These are phyloP conservation scores for Citrullus colocynthis DNA, from an alignment of 306 rosid genomes.

Conservation along the genomic window DNA sequence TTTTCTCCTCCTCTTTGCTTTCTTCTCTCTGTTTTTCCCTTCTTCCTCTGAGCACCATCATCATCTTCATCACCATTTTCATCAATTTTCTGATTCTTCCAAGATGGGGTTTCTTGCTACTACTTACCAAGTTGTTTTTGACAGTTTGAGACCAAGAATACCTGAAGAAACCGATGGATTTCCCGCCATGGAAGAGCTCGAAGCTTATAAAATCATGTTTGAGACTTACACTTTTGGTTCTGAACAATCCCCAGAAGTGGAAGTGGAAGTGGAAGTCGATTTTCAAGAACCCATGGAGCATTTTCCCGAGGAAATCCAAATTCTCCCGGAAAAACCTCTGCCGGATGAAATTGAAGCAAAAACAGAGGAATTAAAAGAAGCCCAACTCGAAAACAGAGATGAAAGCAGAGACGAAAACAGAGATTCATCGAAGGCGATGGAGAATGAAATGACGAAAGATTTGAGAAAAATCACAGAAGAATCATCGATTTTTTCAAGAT, in stretches of 20 bases:
- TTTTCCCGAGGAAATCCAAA: not conserved
- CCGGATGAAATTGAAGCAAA: not conserved
- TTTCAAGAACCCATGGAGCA: not conserved
- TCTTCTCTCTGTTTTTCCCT: conserved; percentile 13
- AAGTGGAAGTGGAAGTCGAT: conserved; percentile 17
- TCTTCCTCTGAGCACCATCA: not conserved
- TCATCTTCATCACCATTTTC: not conserved
- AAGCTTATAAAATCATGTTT: conserved; percentile 66
- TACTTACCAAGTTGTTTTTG: conserved; percentile 10
- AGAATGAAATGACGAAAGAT: not conserved
- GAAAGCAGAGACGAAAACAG: too few species aligned
- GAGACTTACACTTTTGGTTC: conserved; percentile 44
- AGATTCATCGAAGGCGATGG: not conserved
- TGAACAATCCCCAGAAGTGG: not conserved
- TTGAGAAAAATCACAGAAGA: not conserved
- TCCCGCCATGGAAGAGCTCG: conserved; percentile 48
- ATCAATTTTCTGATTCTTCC: not conserved
- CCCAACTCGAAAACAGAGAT: not conserved
- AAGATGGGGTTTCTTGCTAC: conserved; percentile 28
- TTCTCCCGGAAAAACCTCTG: not conserved
- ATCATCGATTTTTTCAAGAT: not conserved
- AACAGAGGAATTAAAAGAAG: not conserved
- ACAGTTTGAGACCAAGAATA: not conserved
- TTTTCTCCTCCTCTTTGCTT: conserved; percentile 50
- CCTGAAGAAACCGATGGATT: conserved; percentile 16